Percentiles rank a stretch among this genome's conserved stretches.
phyloP scores from a whole-genome alignment of 2,329 filamentous ascomycete genomes.

The Zopfia rhizophila region DNA sequence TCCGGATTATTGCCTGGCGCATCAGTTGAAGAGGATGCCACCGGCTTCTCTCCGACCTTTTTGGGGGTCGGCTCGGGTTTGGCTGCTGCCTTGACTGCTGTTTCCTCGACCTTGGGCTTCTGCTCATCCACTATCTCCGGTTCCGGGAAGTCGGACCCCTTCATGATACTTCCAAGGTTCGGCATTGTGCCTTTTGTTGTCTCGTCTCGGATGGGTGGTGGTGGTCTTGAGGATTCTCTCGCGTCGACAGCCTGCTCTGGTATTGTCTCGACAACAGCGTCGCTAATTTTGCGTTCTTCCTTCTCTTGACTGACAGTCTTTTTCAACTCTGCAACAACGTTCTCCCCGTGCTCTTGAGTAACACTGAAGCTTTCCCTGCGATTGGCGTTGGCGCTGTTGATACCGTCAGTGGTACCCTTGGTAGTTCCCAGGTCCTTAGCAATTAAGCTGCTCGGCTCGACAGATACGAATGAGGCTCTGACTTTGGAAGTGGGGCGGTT shows the following conservation, averaged over 20 bases:
- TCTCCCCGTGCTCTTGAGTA: conserved; percentile 46
- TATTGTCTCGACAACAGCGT: conserved; percentile 49
- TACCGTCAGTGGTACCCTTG: conserved; percentile 25
- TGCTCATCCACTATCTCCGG: conserved; percentile 5
- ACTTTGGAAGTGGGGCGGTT: conserved; percentile 56
- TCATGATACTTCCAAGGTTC: conserved; percentile 47
- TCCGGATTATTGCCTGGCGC: conserved; percentile 54
- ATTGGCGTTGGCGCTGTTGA: conserved; percentile 43
- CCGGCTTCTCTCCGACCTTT: conserved; percentile 11
- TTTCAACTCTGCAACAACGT: conserved; percentile 48
- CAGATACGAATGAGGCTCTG: conserved; percentile 60
- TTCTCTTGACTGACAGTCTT: conserved; percentile 54
- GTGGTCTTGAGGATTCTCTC: conserved; percentile 48
- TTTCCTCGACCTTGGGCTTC: conserved; percentile 20
- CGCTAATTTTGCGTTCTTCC: conserved; percentile 50
- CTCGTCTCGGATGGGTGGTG: conserved; percentile 41
- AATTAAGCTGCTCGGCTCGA: conserved; percentile 44
- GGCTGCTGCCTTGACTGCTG: conserved; percentile 16
- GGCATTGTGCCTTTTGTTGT: conserved; percentile 35
- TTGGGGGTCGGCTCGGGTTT: conserved; percentile 1
- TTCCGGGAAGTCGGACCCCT: conserved; percentile 49
- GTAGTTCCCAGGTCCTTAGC: conserved; percentile 36
- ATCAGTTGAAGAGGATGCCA: conserved; percentile 28
- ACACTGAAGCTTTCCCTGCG: conserved; percentile 57
- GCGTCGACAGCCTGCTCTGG: conserved; percentile 57